phyloP scores from a whole-genome alignment of 75 land plant genomes.

The Chamaecyparis obtusa region DNA sequence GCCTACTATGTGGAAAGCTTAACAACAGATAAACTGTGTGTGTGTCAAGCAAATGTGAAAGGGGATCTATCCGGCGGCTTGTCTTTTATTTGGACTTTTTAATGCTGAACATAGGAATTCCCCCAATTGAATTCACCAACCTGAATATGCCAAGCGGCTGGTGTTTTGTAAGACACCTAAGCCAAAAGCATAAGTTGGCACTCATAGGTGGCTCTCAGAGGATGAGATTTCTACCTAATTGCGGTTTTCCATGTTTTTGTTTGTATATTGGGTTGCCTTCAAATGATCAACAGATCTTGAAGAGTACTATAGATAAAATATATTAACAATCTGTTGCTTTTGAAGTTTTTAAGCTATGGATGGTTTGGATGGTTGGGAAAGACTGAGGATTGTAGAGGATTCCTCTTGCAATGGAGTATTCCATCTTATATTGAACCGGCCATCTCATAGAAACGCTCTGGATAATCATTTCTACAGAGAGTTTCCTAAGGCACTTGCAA shows the following conservation, averaged over 20 bases:
- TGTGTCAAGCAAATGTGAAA: no score
- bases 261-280: background rate
- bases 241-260: background rate
- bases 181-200: background rate
- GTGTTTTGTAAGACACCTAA: background rate
- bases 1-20: no score
- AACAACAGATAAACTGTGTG: no score
- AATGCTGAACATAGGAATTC: background rate
- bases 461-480: conserved; percentile 58
- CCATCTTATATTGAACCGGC: conserved; percentile 66
- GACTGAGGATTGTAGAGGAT: conserved; percentile 15
- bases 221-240: background rate
- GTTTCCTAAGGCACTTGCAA: conserved; percentile 61
- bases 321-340: background rate
- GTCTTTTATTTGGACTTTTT: no score
- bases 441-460: conserved; percentile 75
- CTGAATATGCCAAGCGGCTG: background rate
- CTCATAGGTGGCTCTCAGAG: background rate
- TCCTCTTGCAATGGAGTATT: conserved; percentile 39
- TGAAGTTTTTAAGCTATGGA: background rate
- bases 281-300: background rate
- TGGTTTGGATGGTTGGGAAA: conserved; percentile 19
- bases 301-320: background rate
- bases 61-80: no score
- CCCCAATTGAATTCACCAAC: background rate